Evolutionary conservation across 306 rosid species (phyloP).

Genomic region (Castanea crenata): DNA sequence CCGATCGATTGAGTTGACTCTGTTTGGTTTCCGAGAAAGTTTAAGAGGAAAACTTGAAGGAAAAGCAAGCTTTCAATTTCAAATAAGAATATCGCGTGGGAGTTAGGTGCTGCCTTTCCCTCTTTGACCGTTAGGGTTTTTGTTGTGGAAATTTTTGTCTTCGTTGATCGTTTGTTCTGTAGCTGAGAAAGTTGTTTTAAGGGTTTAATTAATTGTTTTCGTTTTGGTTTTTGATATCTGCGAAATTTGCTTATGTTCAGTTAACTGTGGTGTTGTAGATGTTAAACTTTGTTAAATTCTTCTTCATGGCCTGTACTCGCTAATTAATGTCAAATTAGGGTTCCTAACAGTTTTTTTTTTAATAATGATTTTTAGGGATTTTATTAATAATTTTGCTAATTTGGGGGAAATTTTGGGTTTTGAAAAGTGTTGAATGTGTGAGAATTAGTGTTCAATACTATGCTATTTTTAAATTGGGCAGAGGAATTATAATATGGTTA

Average conservation of each 20-base stretch:
- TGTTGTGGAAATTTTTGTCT: not conserved
- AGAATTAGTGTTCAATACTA: not conserved
- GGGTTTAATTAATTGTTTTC: not conserved
- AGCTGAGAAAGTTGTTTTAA: not conserved
- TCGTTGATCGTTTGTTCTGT: not conserved
- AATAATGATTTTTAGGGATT: not conserved
- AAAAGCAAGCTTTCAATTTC: not conserved
- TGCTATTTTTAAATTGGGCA: not conserved
- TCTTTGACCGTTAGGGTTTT: not conserved
- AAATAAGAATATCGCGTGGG: not conserved
- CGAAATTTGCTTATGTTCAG: not conserved
- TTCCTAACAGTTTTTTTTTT: not conserved
- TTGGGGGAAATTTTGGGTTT: not conserved
- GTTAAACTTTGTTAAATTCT: not conserved
- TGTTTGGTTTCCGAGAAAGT: constrained; percentile 20
- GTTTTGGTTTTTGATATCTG: not conserved
- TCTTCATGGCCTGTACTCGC: not conserved
- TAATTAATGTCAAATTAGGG: not conserved
- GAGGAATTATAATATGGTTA: not conserved
- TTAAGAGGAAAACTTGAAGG: not conserved
- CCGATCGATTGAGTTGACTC: constrained; percentile 15
- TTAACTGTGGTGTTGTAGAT: not conserved
- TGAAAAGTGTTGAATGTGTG: not conserved
- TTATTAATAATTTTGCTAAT: not conserved
- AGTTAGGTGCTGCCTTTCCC: not conserved